Conservation (phyloP, 768 basidiomycete species). For the Phaffia tasmanica region DNA sequence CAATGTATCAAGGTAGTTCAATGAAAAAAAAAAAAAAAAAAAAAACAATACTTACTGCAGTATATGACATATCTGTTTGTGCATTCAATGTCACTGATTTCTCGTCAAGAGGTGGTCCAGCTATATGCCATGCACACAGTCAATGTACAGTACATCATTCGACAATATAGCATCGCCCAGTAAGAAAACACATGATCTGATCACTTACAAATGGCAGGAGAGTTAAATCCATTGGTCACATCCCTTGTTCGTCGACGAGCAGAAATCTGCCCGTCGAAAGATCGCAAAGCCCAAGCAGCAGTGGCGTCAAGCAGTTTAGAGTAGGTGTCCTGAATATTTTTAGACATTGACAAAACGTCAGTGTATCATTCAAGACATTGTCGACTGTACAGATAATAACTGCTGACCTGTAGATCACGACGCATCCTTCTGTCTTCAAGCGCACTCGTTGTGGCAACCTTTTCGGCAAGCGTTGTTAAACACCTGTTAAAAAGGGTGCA, state of each 20-base stretch:
- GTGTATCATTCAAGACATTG: too few relatives aligned
- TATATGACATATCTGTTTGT: neutral
- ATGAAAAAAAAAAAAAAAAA: too few relatives aligned
- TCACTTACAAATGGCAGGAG: too few relatives aligned
- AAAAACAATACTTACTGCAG: conserved; percentile 1
- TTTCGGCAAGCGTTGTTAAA: conserved; percentile 64
- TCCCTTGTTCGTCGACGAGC: too few relatives aligned
- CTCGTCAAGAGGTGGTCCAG: neutral
- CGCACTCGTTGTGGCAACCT: conserved; percentile 75
- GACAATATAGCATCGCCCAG: too few relatives aligned
- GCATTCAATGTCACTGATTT: neutral
- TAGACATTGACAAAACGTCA: neutral
- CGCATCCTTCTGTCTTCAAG: conserved; percentile 78
- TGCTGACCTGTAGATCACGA: conserved; percentile 68
- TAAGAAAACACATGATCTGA: too few relatives aligned
- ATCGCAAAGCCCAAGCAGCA: conserved; percentile 48
- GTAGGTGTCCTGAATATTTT: conserved; percentile 55
- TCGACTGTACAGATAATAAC: neutral
- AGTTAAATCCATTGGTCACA: too few relatives aligned
- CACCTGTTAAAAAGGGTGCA: conserved; percentile 45
- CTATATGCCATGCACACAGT: neutral
- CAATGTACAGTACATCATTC: too few relatives aligned
- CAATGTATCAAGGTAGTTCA: neutral
- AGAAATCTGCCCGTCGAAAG: neutral
- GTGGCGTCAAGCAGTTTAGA: conserved; percentile 72